Evolutionary conservation across 2,329 filamentous ascomycete genomes (phyloP).

Genomic region (Colletotrichum magnum): DNA sequence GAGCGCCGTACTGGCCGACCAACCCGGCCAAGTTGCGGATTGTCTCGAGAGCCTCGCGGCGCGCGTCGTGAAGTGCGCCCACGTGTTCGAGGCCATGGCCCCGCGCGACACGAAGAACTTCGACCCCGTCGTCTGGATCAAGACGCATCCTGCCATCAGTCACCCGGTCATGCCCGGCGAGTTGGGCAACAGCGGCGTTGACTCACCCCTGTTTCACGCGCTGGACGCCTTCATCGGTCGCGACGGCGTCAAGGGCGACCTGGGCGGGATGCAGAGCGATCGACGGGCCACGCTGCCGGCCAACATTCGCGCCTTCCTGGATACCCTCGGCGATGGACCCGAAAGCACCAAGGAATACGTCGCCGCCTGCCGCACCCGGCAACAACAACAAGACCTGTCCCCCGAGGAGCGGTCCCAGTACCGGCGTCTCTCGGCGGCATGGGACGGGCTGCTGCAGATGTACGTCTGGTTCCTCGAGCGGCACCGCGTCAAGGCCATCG

Average conservation of each 20-base stretch:
- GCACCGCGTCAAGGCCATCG: slow-evolving; percentile 37
- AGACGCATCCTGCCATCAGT: slow-evolving; percentile 37
- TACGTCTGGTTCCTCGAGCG: slow-evolving; percentile 38
- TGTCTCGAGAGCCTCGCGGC: slow-evolving; percentile 33
- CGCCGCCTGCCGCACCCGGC: not conserved
- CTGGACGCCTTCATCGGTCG: slow-evolving; percentile 32
- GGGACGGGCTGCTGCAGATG: slow-evolving; percentile 33
- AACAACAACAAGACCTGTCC: not conserved
- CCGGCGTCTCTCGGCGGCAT: slow-evolving; percentile 27
- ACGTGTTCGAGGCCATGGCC: slow-evolving; percentile 32
- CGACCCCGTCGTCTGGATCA: slow-evolving; percentile 38
- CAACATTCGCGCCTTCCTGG: slow-evolving; percentile 31
- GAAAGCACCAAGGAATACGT: slow-evolving; percentile 31
- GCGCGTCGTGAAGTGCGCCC: slow-evolving; percentile 23
- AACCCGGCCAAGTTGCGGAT: slow-evolving; percentile 23
- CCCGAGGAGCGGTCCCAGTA: slow-evolving; percentile 14
- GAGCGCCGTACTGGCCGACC: slow-evolving; percentile 27
- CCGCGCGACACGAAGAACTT: slow-evolving; percentile 31
- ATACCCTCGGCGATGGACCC: slow-evolving; percentile 22
- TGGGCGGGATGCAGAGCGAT: slow-evolving; percentile 33
- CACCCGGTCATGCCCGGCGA: slow-evolving; percentile 29
- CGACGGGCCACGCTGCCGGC: slow-evolving; percentile 30
- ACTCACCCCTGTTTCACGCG: slow-evolving; percentile 35
- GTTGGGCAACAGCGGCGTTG: slow-evolving; percentile 34
- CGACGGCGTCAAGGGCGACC: slow-evolving; percentile 25